Conservation (phyloP, 306 rosid genomes). For the Pyrus bretschneideri region DNA sequence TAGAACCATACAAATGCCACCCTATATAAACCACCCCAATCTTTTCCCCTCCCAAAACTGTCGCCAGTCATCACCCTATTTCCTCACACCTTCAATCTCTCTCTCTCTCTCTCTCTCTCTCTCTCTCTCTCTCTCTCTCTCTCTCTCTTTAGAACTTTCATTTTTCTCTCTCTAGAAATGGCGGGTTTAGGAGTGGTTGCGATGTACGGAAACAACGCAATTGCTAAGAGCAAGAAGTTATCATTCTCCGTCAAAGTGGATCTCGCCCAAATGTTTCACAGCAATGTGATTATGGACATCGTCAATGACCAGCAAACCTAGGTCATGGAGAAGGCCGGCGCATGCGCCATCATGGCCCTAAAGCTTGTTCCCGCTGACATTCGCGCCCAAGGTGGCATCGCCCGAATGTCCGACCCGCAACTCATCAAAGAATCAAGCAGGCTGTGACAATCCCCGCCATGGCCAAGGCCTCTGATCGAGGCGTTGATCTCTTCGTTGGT, state of each 20-base stretch:
- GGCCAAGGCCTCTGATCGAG: constrained; percentile 49
- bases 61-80: constrained; percentile 1
- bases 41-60: not conserved
- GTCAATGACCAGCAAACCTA: constrained; percentile 81
- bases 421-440: constrained; percentile 70
- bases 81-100: not conserved
- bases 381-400: constrained; percentile 78
- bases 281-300: constrained; percentile 84
- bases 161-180: constrained; percentile 30
- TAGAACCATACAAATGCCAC: constrained; percentile 8
- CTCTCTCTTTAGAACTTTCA: not conserved
- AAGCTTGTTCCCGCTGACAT: constrained; percentile 79
- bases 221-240: constrained; percentile 52
- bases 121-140: too few species aligned
- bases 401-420: constrained; percentile 75
- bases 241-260: constrained; percentile 83
- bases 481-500: too few species aligned
- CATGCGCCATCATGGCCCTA: constrained; percentile 82
- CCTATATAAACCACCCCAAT: constrained; percentile 11
- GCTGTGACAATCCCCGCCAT: constrained; percentile 77
- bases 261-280: constrained; percentile 84
- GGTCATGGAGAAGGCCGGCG: constrained; percentile 67
- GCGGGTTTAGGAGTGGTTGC: constrained; percentile 72
- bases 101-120: not conserved
- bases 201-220: constrained; percentile 63